These are phyloP conservation scores for Sodiomyces alkalinus DNA, from an alignment of 2,329 filamentous ascomycete species.

Conservation along the genomic window DNA sequence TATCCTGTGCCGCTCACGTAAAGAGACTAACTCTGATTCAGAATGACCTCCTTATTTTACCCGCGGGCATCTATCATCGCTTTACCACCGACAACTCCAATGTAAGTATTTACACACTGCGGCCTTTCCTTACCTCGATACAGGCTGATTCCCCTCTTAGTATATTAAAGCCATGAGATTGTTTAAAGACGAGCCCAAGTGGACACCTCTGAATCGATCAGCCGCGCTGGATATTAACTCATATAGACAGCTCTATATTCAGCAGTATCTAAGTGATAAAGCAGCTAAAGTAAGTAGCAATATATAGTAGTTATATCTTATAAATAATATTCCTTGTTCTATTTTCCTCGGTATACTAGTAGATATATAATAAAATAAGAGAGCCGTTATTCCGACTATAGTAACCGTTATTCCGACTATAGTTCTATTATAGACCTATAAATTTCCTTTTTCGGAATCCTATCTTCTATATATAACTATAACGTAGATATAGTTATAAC, in stretches of 20 bases:
- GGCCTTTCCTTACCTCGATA: too few relatives aligned
- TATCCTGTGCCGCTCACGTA: background rate
- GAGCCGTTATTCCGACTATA: too few relatives aligned
- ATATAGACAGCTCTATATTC: conserved; percentile 65
- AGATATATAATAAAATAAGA: too few relatives aligned
- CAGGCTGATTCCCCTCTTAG: conserved; percentile 37
- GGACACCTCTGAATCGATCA: conserved; percentile 81
- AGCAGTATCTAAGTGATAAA: conserved; percentile 15
- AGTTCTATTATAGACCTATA: too few relatives aligned
- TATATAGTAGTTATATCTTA: too few relatives aligned
- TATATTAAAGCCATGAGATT: conserved; percentile 92
- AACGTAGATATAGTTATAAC: too few relatives aligned
- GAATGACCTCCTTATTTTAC: conserved; percentile 82
- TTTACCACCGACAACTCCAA: conserved; percentile 91
- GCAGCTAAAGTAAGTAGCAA: too few relatives aligned
- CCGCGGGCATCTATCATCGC: conserved; percentile 89
- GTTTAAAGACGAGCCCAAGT: conserved; percentile 97
- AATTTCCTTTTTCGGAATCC: too few relatives aligned
- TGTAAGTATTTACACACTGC: conserved; percentile 47
- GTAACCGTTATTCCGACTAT: too few relatives aligned
- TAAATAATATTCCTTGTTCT: conserved; percentile 17
- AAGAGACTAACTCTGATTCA: conserved; percentile 5
- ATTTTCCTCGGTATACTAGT: too few relatives aligned
- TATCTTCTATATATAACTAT: too few relatives aligned
- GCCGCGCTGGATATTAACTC: conserved; percentile 64